Percentiles rank a stretch among this genome's conserved stretches.
Evolutionary conservation across 78 protist genomes (phyloP).

Genomic region (Dictyostelium purpureum): DNA sequence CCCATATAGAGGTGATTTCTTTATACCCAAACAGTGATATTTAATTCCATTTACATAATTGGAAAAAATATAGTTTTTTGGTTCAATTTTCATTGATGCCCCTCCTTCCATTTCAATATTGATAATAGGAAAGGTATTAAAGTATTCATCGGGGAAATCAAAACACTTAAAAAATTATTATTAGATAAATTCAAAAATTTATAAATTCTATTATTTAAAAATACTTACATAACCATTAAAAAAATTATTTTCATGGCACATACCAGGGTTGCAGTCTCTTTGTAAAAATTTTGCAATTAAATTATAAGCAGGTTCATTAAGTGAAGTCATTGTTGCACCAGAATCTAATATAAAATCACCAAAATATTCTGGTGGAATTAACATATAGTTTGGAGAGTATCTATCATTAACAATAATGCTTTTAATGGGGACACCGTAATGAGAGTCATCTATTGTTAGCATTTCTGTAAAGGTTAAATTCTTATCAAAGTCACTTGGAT

Average conservation of each 20-base stretch:
- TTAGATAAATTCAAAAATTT: neutral
- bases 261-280: neutral
- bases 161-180: conserved; percentile 12
- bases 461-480: conserved; percentile 21
- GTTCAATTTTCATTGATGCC: conserved; percentile 4
- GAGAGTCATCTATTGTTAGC: conserved; percentile 26
- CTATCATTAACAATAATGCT: neutral
- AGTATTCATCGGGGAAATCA: neutral
- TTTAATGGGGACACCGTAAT: conserved; percentile 26
- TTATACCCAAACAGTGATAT: conserved; percentile 45
- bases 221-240: conserved; percentile 55
- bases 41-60: neutral
- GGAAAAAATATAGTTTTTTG: conserved; percentile 2
- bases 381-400: no score
- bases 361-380: conserved; percentile 25
- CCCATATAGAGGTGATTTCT: conserved; percentile 26
- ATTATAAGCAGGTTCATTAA: neutral
- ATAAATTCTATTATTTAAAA: no score
- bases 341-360: conserved; percentile 57
- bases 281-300: neutral
- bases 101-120: conserved; percentile 25
- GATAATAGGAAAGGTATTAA: conserved; percentile 29
- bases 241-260: conserved; percentile 24
- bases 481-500: conserved; percentile 5
- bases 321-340: conserved; percentile 34